Evolutionary conservation across 371 early-diverging fungal genomes (phyloP), one percentile per base, ranked within the genome.

Genomic region (Apophysomyces sp.): DNA sequence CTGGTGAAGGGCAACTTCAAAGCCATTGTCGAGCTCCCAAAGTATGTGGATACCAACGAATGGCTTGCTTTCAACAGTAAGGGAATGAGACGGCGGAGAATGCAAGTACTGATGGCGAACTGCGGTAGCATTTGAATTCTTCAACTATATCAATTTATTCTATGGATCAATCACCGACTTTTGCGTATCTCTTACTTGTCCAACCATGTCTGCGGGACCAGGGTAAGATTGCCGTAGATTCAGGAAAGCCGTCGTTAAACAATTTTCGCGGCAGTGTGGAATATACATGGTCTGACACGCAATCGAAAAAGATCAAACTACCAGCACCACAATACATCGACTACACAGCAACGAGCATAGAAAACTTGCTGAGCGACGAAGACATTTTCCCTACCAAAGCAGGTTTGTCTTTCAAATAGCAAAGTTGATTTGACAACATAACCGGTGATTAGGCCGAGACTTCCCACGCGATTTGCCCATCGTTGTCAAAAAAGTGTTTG

Each of bases 311-410:
- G 32, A 80, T 92, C 37, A 94, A 92, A 63, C 76, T 96, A 31
- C 86, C 94, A 3, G 98, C 98, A 56, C 92, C 93, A 27, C 96
- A 96, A 66, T 96, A 98, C 68, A 92, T 97, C 30, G 96, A 98
- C 76, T 95, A 88, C 62, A 91, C 92, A 62, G 87, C 93, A 76
- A 92, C 94, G 30, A 93, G 92, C 84, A 89, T 96, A 59, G 94
- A 97, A 71, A 89, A 88, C 24, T 77, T 88, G 61, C 66, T 98
- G 56, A 89, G 90, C 60, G 96, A 98, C 65, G 96, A 97, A 70
- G 72, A 76, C 15, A 71, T 92, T 34, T 97, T 95, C 58, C 96
- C 96, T 8, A 95, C 95, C 24, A 89, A 85, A 76, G 78, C 70
- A 58, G 81, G 80, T 67, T 71, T 31, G 32, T 52, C 8, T 55